Evolutionary conservation across 306 rosid genomes (phyloP).

Genomic region (Acacia acuminata): DNA sequence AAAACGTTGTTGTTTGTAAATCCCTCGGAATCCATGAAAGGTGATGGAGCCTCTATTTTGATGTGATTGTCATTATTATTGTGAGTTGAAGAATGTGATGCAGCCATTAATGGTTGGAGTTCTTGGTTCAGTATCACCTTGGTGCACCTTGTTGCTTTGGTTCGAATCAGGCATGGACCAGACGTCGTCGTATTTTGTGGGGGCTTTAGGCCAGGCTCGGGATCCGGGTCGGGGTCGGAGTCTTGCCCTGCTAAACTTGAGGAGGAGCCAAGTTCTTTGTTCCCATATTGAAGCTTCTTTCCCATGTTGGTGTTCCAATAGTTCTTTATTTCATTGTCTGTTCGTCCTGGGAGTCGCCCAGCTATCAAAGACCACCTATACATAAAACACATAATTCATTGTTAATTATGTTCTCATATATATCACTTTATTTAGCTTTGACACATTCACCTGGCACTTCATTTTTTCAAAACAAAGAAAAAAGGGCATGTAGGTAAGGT

Average conservation of each 20-base stretch:
- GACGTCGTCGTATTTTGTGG: background rate
- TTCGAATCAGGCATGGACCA: constrained; percentile 35
- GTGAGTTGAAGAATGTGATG: background rate
- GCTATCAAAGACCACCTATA: constrained; percentile 66
- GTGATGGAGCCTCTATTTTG: background rate
- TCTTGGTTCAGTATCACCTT: constrained; percentile 34
- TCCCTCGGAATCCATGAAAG: constrained; percentile 3
- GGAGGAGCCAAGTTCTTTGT: background rate
- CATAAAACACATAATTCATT: background rate
- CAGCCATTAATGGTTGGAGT: background rate
- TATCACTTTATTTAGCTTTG: too few relatives aligned
- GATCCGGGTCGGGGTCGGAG: background rate
- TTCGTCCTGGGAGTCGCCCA: constrained; percentile 68
- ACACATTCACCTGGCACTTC: too few relatives aligned
- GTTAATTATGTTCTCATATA: background rate
- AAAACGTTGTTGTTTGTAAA: background rate
- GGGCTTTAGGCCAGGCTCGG: background rate
- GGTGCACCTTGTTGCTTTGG: constrained; percentile 65
- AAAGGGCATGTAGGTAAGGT: too few relatives aligned
- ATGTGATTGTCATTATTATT: background rate
- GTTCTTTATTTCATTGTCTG: constrained; percentile 72
- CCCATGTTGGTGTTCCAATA: constrained; percentile 64
- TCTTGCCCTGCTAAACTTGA: background rate
- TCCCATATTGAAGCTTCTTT: constrained; percentile 44
- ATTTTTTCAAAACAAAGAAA: too few relatives aligned